These are phyloP conservation scores for Afroboletus lepidellus DNA, from an alignment of 1,284 basidiomycete genomes.

Conservation along the genomic window DNA sequence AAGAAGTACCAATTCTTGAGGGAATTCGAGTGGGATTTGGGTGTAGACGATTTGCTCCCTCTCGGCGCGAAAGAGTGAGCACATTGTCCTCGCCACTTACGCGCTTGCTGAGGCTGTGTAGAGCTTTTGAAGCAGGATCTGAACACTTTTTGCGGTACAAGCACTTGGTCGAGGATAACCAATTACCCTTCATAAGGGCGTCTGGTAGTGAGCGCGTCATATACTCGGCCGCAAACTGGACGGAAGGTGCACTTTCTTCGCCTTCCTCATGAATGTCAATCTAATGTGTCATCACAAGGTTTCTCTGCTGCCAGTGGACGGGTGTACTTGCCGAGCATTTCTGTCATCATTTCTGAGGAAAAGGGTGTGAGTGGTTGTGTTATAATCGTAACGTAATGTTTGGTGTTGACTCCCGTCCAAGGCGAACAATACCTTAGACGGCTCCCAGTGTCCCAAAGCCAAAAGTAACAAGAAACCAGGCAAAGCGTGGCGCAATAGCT, in stretches of 20 bases:
- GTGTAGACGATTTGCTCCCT: conserved; percentile 57
- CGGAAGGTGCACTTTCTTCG: no score
- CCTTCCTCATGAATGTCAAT: no score
- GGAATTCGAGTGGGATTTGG: conserved; percentile 59
- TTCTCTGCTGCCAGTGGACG: conserved; percentile 48
- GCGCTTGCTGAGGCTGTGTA: no score
- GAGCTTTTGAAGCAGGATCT: conserved; percentile 50
- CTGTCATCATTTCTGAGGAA: conserved; percentile 56
- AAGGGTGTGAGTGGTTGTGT: no score
- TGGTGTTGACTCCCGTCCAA: no score
- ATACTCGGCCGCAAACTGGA: conserved; percentile 69
- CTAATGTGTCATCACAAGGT: no score
- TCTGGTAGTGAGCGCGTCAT: conserved; percentile 61
- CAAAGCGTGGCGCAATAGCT: conserved; percentile 51
- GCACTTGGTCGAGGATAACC: conserved; percentile 40
- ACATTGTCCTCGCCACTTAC: no score
- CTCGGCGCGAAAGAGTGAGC: conserved; percentile 68
- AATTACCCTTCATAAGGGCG: conserved; percentile 65
- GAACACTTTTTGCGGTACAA: conserved; percentile 52
- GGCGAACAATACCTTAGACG: conserved; percentile 72
- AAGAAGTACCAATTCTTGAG: conserved; percentile 58
- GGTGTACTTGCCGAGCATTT: conserved; percentile 41
- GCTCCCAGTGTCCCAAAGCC: conserved; percentile 65
- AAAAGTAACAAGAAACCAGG: conserved; percentile 44
- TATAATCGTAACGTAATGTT: no score